phyloP scores from a whole-genome alignment of 257 asterid species.

The Solanum infundibuliforme region DNA sequence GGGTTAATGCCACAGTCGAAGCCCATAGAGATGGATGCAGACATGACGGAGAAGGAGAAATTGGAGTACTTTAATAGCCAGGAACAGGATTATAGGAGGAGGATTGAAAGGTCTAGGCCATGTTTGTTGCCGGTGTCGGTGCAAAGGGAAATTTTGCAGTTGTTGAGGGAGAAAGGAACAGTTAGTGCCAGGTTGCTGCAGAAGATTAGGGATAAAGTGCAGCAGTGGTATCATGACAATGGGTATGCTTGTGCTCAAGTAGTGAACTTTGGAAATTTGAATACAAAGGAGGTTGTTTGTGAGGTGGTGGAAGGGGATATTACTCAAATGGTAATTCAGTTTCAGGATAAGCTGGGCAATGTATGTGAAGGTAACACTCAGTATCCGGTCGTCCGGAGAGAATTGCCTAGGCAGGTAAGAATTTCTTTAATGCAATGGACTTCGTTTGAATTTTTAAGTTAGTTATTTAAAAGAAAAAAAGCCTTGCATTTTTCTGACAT shows the following conservation, averaged over 20 bases:
- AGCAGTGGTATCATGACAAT: constrained; percentile 91
- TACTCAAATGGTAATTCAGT: constrained; percentile 75
- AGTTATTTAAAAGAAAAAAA: not conserved
- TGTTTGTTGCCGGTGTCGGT: constrained; percentile 73
- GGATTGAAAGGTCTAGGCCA: constrained; percentile 69
- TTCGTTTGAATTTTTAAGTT: not conserved
- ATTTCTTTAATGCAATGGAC: not conserved
- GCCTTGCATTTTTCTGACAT: not conserved
- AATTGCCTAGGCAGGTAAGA: constrained; percentile 69
- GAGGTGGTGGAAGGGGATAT: constrained; percentile 99
- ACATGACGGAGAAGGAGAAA: constrained; percentile 90
- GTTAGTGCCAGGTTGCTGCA: constrained; percentile 92
- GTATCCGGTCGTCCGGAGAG: constrained; percentile 71
- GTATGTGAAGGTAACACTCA: constrained; percentile 86
- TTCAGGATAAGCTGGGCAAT: constrained; percentile 96
- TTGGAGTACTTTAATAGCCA: constrained; percentile 50
- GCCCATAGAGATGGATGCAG: constrained; percentile 87
- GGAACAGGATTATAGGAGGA: constrained; percentile 71
- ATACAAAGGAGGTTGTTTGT: constrained; percentile 88
- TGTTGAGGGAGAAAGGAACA: constrained; percentile 66
- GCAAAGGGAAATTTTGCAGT: constrained; percentile 53
- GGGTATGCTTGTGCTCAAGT: constrained; percentile 94
- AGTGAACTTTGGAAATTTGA: constrained; percentile 91
- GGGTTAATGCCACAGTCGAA: constrained; percentile 83
- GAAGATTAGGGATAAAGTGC: constrained; percentile 89